Evolutionary conservation across 352 stramenopile species (phyloP), one percentile per base, ranked within the genome.

Genomic region (Pythium utonaiense): DNA sequence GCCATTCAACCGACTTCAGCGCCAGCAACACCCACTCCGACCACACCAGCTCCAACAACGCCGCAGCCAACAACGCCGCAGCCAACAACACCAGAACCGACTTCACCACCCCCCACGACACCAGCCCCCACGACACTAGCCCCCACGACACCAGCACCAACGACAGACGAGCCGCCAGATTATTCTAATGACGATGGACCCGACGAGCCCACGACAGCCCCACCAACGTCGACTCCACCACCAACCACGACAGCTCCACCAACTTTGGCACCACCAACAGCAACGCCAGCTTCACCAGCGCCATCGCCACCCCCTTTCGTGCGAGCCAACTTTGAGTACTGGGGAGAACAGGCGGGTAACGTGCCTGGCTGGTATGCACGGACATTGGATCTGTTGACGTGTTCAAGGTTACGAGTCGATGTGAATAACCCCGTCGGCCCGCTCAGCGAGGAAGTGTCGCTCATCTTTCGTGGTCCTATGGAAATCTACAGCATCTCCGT

Each of bases 401-500:
- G 62, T 38, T 2, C 19, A 21, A 34, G 16, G 13, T n/a, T 51
- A 17, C 41, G 17, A 4, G 52, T 69, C 22, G 19, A 41, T 36
- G 22, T 64, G 13, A 31, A 49, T 21, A 69, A 52, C 36, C 62
- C 62, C 12, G 56, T 69, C 1, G 77, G 80, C 1, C 80, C 77
- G 14, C 57, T 90, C 48, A 77, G 62, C 5, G 80, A 90, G 55
- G 73, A 85, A 10, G 70, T 84, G 9, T 73, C 69, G 6, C 66
- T 90, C 55, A 66, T 89, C 17, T 89, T 88, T 53, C 82, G 79
- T 36, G 82, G 77, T 1, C 78, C 79, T 0, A 73, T 76, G 66
- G 51, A 80, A 54, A 81, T 91, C 30, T 64, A 72, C 47, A 77
- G 86, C 61, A 88, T 89, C 42, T 72, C 69, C 0, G 78, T 91